Percentiles rank a stretch among this genome's conserved stretches.
phyloP scores from a whole-genome alignment of 2,329 filamentous ascomycete genomes.

The Ophiostoma quercus region DNA sequence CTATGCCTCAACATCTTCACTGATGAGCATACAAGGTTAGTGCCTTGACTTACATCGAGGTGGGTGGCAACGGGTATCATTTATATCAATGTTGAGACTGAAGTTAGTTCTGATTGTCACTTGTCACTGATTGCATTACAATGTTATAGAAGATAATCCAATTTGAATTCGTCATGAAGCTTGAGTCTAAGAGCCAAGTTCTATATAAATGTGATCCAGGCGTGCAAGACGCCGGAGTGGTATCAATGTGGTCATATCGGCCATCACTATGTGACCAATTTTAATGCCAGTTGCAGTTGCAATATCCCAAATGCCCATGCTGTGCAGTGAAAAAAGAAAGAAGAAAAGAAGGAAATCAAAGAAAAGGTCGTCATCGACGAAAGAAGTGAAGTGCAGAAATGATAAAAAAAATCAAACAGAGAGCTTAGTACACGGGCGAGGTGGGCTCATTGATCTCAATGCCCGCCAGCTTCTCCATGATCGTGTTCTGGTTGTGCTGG shows the following conservation, averaged over 20 bases:
- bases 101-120: too few species aligned
- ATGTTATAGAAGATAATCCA: not conserved
- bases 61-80: too few species aligned
- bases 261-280: conserved; percentile 16
- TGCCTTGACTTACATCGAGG: too few species aligned
- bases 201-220: conserved; percentile 9
- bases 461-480: conserved; percentile 26
- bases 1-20: too few species aligned
- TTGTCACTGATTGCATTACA: too few species aligned
- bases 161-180: conserved; percentile 8
- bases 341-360: not conserved
- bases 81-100: too few species aligned
- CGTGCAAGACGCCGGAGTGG: conserved; percentile 7
- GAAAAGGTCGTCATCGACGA: not conserved
- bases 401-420: too few species aligned
- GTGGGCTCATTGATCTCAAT: conserved; percentile 20
- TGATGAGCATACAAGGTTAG: too few species aligned
- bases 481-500: conserved; percentile 23
- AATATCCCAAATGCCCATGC: conserved; percentile 10
- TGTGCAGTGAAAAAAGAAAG: not conserved
- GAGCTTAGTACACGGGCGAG: not conserved
- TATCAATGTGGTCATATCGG: conserved; percentile 16
- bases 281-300: not conserved
- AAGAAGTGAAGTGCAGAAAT: not conserved
- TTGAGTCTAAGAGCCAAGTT: not conserved